phyloP scores from a whole-genome alignment of 192 early-diverging fungal genomes.

The Paraglomus occultum region DNA sequence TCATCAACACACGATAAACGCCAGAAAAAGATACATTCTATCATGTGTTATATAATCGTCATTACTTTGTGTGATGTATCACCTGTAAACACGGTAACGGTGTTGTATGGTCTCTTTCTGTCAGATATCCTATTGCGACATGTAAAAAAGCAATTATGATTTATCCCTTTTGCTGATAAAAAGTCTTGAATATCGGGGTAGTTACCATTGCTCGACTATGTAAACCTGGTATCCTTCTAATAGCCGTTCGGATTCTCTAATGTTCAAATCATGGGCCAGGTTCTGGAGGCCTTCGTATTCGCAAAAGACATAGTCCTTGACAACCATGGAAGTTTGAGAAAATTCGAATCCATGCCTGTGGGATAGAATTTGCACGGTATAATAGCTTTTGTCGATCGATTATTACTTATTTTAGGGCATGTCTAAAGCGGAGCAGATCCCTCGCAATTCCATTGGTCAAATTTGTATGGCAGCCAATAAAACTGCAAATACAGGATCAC shows the following conservation, averaged over 20 bases:
- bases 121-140: slow-evolving; percentile 41
- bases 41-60: background rate
- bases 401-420: too few relatives aligned
- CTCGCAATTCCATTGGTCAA: too few relatives aligned
- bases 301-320: too few relatives aligned
- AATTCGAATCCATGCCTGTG: too few relatives aligned
- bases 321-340: too few relatives aligned
- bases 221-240: slow-evolving; percentile 46
- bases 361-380: too few relatives aligned
- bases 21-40: background rate
- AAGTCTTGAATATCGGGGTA: background rate
- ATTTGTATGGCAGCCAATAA: too few relatives aligned
- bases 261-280: too few relatives aligned
- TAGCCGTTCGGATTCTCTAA: slow-evolving; percentile 7
- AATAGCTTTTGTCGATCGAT: too few relatives aligned
- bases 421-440: too few relatives aligned
- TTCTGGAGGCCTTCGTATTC: too few relatives aligned
- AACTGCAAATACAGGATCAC: too few relatives aligned
- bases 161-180: background rate
- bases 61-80: slow-evolving; percentile 37
- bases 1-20: background rate
- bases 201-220: slow-evolving; percentile 51
- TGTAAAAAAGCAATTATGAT: background rate
- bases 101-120: slow-evolving; percentile 36
- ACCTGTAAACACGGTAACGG: slow-evolving; percentile 47